Evolutionary conservation across 2,329 filamentous ascomycete genomes (phyloP).

Genomic region (Colletotrichum costaricense): DNA sequence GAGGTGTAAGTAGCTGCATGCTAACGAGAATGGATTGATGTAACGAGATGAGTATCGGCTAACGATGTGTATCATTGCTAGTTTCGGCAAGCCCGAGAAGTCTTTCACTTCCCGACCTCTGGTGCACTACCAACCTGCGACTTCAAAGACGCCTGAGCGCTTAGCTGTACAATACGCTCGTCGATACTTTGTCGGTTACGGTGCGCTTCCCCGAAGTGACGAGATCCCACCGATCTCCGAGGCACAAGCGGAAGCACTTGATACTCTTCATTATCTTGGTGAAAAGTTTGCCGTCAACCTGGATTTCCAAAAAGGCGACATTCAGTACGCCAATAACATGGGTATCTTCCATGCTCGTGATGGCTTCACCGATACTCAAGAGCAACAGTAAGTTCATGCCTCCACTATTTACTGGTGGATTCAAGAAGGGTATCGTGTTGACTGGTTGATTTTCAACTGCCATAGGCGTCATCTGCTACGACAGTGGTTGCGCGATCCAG

Average conservation of each 20-base stretch:
- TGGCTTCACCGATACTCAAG: constrained; percentile 56
- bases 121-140: constrained; percentile 65
- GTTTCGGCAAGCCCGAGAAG: constrained; percentile 62
- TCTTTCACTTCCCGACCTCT: constrained; percentile 63
- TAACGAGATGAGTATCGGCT: background rate
- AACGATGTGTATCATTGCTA: constrained; percentile 39
- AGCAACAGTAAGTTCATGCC: constrained; percentile 53
- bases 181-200: constrained; percentile 68
- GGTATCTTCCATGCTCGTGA: constrained; percentile 64
- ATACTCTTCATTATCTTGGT: constrained; percentile 61
- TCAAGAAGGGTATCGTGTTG: background rate
- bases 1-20: constrained; percentile 47
- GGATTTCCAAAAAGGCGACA: constrained; percentile 62
- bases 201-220: constrained; percentile 61
- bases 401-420: too few species aligned
- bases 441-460: constrained; percentile 42
- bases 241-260: constrained; percentile 64
- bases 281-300: constrained; percentile 57
- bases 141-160: constrained; percentile 58
- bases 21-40: background rate
- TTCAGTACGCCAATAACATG: constrained; percentile 68
- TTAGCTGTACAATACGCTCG: constrained; percentile 71
- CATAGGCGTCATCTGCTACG: constrained; percentile 59
- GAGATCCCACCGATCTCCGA: constrained; percentile 67
- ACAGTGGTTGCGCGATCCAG: constrained; percentile 62